These are phyloP conservation scores for Solanum clarkiae DNA, from an alignment of 257 asterid genomes.

Conservation along the genomic window DNA sequence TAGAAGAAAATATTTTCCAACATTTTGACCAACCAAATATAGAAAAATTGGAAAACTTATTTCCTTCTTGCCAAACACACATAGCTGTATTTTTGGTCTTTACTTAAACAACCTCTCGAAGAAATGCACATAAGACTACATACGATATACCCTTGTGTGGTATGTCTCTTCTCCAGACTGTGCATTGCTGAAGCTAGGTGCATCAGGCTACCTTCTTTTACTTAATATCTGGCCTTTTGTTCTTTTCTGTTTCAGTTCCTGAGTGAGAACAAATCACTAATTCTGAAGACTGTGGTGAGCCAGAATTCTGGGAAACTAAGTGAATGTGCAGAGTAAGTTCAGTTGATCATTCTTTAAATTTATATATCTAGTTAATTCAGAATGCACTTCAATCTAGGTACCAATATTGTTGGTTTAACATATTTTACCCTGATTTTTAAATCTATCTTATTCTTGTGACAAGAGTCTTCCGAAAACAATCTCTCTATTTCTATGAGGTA, in stretches of 20 bases:
- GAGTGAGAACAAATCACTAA: conserved; percentile 92
- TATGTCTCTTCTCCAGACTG: background rate
- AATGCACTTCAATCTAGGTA: background rate
- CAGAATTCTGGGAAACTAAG: conserved; percentile 86
- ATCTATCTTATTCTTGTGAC: no score
- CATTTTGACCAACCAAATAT: no score
- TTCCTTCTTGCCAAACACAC: no score
- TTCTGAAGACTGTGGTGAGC: conserved; percentile 94
- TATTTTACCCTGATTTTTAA: background rate
- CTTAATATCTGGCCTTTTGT: background rate
- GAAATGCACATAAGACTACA: background rate
- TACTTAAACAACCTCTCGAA: background rate
- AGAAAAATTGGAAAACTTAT: no score
- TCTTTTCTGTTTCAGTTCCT: conserved; percentile 40
- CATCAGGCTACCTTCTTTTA: background rate
- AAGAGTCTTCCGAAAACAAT: no score
- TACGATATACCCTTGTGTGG: background rate
- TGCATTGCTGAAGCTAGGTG: background rate
- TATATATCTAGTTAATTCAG: background rate
- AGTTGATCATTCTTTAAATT: background rate
- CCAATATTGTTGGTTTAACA: background rate
- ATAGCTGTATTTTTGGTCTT: background rate
- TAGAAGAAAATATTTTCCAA: no score
- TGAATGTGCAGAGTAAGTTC: conserved; percentile 94
- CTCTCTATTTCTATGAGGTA: no score